Evolutionary conservation across 179 eudicot species (phyloP).

Genomic region (Dionaea muscipula): DNA sequence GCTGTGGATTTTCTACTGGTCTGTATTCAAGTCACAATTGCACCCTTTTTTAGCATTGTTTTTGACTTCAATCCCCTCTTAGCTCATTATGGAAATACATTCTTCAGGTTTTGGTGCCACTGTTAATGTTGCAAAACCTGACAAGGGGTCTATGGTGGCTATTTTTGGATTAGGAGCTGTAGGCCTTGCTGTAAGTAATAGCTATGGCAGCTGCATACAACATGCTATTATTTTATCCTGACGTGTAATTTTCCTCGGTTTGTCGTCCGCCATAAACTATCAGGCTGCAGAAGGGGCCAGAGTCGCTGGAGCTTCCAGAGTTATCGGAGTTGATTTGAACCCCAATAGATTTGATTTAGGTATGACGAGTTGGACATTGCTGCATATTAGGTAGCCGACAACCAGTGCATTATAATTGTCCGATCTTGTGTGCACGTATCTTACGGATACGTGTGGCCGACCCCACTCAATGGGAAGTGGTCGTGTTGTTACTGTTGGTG

Average conservation of each 20-base stretch:
- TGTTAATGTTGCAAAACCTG: conserved; percentile 13
- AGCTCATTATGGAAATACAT: background rate
- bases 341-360: conserved; percentile 25
- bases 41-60: too few relatives aligned
- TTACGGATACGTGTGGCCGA: too few relatives aligned
- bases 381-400: background rate
- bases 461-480: too few relatives aligned
- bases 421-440: too few relatives aligned
- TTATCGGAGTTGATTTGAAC: conserved; percentile 34
- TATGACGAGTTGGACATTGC: background rate
- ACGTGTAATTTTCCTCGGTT: background rate
- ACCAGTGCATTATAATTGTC: too few relatives aligned
- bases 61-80: background rate
- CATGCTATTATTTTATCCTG: too few relatives aligned
- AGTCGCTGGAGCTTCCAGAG: conserved; percentile 33
- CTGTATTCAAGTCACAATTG: background rate
- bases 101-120: conserved; percentile 13
- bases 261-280: background rate
- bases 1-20: conserved; percentile 6
- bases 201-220: background rate
- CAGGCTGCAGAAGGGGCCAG: conserved; percentile 42
- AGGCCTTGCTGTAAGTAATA: conserved; percentile 8
- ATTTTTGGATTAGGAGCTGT: conserved; percentile 15
- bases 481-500: too few relatives aligned
- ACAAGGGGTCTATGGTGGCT: conserved; percentile 13